Evolutionary conservation across 305 asterid species (phyloP).

Genomic region (Vinca major): DNA sequence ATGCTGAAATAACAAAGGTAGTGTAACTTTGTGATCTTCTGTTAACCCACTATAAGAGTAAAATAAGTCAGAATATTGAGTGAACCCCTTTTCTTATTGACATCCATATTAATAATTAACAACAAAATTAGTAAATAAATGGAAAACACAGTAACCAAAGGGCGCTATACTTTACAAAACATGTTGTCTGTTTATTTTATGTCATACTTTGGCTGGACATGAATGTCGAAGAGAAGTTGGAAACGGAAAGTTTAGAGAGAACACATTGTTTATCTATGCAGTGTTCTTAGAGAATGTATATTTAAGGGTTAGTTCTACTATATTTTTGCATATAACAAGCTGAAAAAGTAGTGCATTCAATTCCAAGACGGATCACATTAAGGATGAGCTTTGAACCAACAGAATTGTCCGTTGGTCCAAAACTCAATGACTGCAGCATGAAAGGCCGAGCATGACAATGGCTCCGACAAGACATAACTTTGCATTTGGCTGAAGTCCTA

Average conservation of each 20-base stretch:
- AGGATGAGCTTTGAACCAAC: not conserved
- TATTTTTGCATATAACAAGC: not conserved
- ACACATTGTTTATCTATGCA: too few species aligned
- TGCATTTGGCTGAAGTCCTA: not conserved
- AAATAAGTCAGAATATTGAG: not conserved
- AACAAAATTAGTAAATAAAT: not conserved
- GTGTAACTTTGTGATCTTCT: not conserved
- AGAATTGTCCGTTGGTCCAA: not conserved
- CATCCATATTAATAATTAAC: not conserved
- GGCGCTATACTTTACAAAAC: not conserved
- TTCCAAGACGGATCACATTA: not conserved
- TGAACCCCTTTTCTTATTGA: not conserved
- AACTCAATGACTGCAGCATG: not conserved
- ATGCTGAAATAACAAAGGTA: constrained; percentile 5
- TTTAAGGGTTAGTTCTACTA: not conserved
- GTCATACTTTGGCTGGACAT: not conserved
- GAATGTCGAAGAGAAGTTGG: not conserved
- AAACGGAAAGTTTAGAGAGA: too few species aligned
- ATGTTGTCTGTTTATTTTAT: not conserved
- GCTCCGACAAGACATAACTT: not conserved
- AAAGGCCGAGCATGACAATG: not conserved
- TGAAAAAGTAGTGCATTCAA: not conserved
- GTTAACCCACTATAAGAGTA: not conserved
- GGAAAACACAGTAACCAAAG: constrained; percentile 1
- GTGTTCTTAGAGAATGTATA: not conserved